Conservation (phyloP, 2,329 filamentous ascomycete genomes). For the Colletotrichum sublineola region DNA sequence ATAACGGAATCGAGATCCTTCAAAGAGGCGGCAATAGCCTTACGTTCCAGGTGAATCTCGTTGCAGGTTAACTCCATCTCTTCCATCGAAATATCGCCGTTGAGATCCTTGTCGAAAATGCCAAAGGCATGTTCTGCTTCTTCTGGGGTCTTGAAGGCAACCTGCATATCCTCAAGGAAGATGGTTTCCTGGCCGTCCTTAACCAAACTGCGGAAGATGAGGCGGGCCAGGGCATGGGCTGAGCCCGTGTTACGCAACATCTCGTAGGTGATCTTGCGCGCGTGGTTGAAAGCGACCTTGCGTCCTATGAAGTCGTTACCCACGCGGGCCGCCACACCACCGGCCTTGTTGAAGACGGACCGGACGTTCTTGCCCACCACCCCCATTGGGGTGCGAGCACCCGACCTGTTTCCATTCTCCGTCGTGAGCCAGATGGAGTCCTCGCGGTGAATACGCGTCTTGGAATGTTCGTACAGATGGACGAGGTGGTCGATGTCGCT, state of each 20-base stretch:
- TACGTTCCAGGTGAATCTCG: conserved; percentile 93
- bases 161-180: conserved; percentile 80
- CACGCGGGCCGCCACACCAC: conserved; percentile 86
- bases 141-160: conserved; percentile 84
- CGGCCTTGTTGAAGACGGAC: conserved; percentile 82
- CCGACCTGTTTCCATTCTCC: conserved; percentile 61
- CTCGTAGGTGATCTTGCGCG: conserved; percentile 85
- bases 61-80: conserved; percentile 94
- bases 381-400: conserved; percentile 80
- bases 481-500: conserved; percentile 79
- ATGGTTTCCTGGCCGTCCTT: conserved; percentile 82
- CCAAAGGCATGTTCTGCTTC: conserved; percentile 90
- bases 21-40: conserved; percentile 92
- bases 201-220: conserved; percentile 88
- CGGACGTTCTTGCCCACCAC: conserved; percentile 81
- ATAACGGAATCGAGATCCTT: conserved; percentile 97
- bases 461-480: conserved; percentile 76
- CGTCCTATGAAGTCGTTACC: conserved; percentile 93
- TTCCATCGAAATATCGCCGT: conserved; percentile 95
- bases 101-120: conserved; percentile 97
- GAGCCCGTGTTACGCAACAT: conserved; percentile 79
- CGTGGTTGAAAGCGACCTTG: conserved; percentile 78
- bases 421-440: conserved; percentile 63
- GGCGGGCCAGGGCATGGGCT: conserved; percentile 86
- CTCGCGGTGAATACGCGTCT: conserved; percentile 74